Base-by-base conservation (phyloP, 805 yeast species). In the Yamadazyma akitaensis region DNA sequence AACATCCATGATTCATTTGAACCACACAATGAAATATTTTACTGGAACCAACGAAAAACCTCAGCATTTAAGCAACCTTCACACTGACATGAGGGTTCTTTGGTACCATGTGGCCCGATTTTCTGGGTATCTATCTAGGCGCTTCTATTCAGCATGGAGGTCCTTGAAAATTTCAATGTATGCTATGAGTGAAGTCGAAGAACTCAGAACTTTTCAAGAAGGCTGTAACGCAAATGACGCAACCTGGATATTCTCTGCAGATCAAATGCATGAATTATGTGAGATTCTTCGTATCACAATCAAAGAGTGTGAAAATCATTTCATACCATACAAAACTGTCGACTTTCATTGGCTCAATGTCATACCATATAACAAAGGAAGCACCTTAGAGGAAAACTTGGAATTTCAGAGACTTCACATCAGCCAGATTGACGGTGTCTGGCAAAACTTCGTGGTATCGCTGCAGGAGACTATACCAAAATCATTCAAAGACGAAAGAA, bases 211-310 rank as follows among this genome's bases (percentile, higher is more conserved):
- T 2, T 48, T 46, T 41, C 40, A 40, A 2, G 44, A 43, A 12
- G 16, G 32, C 13, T 39, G 48, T 34, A 12, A 21, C n/a, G 44
- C 42, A 5, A 24, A 34, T 13, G 21, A 33, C 21, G 46, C 52
- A 2, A 40, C 40, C 8, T 51, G 48, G 49, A 36, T 31, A 2
- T 38, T 21, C 21, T 25, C 45, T 12, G 10, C 40, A 3, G 40
- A 34, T 11, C 54, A 48, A 42, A 30, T 51, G 31, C 50, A 51
- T 24, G 49, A 51, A 33, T 25, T 51, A n/a, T 43, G 49, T 36
- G 36, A 17, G 13, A 28, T 51, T 2, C 36, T 45, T 7, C 32
- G 42, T 3, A 41, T 14, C 7, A 37, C 41, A 9, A 28, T 37
- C 18, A 33, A 33, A 33, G 37, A 33, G 19, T 33, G 37, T 33